A percentile compares a stretch with the other conserved stretches of the same genome.
phyloP scores from a whole-genome alignment of 192 early-diverging fungal species.

The Coemansia reversa region DNA sequence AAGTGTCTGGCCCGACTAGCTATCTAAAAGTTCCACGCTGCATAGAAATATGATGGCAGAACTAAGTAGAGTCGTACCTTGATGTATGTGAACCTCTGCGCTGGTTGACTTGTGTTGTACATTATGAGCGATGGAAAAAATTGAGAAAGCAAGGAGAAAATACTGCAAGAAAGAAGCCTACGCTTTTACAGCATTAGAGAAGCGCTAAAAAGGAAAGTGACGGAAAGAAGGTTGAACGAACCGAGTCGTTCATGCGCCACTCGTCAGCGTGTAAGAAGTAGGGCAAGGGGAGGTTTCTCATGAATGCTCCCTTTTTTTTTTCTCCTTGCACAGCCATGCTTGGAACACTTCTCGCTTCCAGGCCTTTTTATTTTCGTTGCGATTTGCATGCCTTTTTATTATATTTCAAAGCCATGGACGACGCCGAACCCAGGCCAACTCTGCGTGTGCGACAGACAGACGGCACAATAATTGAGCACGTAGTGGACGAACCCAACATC shows the following conservation, averaged over 20 bases:
- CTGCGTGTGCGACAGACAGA: slow-evolving; percentile 36
- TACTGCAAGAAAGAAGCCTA: not conserved
- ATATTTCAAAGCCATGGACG: slow-evolving; percentile 8
- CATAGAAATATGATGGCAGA: not conserved
- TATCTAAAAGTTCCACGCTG: not conserved
- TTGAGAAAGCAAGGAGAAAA: slow-evolving; percentile 2
- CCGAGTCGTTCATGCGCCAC: not conserved
- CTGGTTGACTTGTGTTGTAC: slow-evolving; percentile 40
- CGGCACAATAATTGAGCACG: slow-evolving; percentile 28
- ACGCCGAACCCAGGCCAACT: slow-evolving; percentile 10
- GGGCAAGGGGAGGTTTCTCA: too few relatives aligned
- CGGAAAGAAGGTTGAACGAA: not conserved
- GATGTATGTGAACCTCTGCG: slow-evolving; percentile 43
- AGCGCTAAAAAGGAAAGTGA: too few relatives aligned
- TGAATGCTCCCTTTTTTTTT: too few relatives aligned
- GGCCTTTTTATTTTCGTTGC: slow-evolving; percentile 4
- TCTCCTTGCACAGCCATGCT: too few relatives aligned
- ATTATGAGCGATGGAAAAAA: slow-evolving; percentile 15
- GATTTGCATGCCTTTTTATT: not conserved
- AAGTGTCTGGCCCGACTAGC: not conserved
- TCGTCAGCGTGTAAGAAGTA: too few relatives aligned
- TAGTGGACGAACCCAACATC: slow-evolving; percentile 2
- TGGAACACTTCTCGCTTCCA: not conserved
- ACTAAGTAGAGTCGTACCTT: slow-evolving; percentile 24
- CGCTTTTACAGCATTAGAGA: not conserved